These are phyloP conservation scores for Asparagopsis taxiformis DNA, from an alignment of 31 red algal species.

Conservation along the genomic window DNA sequence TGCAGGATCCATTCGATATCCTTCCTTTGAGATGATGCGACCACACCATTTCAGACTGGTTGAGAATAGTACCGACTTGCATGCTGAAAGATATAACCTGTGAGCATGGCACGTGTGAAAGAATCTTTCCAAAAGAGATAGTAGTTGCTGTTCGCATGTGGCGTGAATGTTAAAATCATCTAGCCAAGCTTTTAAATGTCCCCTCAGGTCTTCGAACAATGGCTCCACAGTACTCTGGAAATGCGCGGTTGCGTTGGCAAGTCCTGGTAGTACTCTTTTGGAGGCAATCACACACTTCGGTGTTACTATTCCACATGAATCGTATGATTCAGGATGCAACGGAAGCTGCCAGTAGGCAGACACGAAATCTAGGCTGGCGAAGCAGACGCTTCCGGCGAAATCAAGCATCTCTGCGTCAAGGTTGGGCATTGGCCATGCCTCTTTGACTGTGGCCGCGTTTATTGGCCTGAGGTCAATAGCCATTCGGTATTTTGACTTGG, in stretches of 20 bases:
- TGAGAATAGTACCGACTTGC: constrained; percentile 1
- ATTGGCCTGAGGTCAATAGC: constrained; percentile 9
- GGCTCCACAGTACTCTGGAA: constrained; percentile 19
- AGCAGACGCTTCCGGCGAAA: constrained; percentile 12
- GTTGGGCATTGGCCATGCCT: constrained; percentile 7
- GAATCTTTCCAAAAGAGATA: neutral
- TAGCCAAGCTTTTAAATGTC: constrained; percentile 12
- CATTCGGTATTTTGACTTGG: neutral
- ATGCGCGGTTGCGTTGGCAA: neutral
- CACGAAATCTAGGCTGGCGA: constrained; percentile 8
- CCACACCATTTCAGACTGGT: constrained; percentile 29
- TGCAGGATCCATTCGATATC: constrained; percentile 3
- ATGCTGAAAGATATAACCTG: neutral
- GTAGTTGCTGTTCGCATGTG: neutral
- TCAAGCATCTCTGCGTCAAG: constrained; percentile 5
- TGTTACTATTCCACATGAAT: neutral
- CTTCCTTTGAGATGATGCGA: constrained; percentile 4
- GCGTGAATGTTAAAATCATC: constrained; percentile 10
- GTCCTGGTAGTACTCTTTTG: neutral
- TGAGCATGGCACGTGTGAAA: constrained; percentile 3
- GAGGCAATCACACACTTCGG: neutral
- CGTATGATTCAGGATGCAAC: neutral
- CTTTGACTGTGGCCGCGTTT: neutral
- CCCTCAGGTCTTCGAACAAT: constrained; percentile 6
- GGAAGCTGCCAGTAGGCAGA: constrained; percentile 14